Conservation (phyloP, 2,329 filamentous ascomycete genomes). For the Conoideocrella luteorostrata region DNA sequence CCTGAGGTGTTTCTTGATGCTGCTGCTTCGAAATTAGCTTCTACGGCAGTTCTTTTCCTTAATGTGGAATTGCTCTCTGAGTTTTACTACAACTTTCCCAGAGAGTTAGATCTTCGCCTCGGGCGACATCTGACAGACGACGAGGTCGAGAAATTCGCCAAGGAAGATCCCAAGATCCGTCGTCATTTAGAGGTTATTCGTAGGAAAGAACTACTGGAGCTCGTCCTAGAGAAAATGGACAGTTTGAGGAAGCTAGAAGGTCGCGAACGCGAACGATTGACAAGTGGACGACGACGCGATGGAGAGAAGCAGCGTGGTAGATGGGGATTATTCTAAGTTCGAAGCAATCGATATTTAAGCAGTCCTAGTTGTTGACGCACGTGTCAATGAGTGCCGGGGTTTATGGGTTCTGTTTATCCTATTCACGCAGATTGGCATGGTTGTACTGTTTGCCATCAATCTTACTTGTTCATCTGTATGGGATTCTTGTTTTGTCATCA, state of each 20-base stretch:
- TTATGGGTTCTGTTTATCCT: background rate
- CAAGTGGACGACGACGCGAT: conserved; percentile 15
- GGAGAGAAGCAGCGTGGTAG: conserved; percentile 36
- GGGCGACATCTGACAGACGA: conserved; percentile 71
- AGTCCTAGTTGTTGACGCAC: background rate
- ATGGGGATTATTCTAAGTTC: conserved; percentile 43
- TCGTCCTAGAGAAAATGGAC: conserved; percentile 95
- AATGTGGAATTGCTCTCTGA: conserved; percentile 95
- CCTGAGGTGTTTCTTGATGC: conserved; percentile 98
- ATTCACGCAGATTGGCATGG: no score
- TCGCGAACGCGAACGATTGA: conserved; percentile 51
- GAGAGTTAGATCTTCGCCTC: conserved; percentile 81
- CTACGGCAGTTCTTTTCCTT: conserved; percentile 91
- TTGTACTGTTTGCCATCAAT: no score
- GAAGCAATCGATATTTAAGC: background rate
- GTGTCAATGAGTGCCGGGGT: background rate
- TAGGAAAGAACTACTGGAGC: conserved; percentile 85
- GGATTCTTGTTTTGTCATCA: no score
- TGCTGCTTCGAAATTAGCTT: conserved; percentile 88
- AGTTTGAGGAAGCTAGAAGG: conserved; percentile 78
- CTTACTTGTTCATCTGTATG: no score
- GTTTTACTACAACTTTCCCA: conserved; percentile 96
- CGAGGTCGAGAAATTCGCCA: conserved; percentile 83
- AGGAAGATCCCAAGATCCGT: conserved; percentile 85
- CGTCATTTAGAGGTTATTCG: conserved; percentile 87